A percentile compares a stretch with the other conserved stretches of the same genome.
Conservation (phyloP, 176 grass and related monocot genomes). For the Secale cereale region DNA sequence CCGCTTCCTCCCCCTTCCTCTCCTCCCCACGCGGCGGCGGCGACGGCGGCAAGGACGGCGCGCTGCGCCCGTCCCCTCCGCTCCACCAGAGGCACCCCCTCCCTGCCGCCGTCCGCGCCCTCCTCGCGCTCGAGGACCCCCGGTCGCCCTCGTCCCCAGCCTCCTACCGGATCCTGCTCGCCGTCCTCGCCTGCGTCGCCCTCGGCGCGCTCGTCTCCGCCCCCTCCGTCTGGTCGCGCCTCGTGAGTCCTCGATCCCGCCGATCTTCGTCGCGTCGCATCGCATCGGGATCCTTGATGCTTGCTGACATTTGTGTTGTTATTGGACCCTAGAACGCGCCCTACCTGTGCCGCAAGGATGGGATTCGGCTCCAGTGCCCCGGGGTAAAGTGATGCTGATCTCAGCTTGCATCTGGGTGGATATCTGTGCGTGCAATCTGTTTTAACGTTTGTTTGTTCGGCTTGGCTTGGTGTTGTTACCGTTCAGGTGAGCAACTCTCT, state of each 20-base stretch:
- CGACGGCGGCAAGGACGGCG: conserved; percentile 49
- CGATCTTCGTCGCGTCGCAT: neutral
- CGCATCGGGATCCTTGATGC: conserved; percentile 3
- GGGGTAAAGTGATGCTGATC: conserved; percentile 38
- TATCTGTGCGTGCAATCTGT: neutral
- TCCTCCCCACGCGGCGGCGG: conserved; percentile 33
- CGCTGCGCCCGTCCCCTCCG: conserved; percentile 25
- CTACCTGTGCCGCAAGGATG: conserved; percentile 89
- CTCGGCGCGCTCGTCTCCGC: conserved; percentile 43
- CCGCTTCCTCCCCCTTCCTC: conserved; percentile 38
- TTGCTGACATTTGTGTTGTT: conserved; percentile 4
- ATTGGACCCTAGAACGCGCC: conserved; percentile 61
- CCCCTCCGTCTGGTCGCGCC: conserved; percentile 68
- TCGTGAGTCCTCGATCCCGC: conserved; percentile 49
- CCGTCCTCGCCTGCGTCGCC: conserved; percentile 49
- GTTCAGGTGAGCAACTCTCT: conserved; percentile 67
- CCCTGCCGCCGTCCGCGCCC: conserved; percentile 46
- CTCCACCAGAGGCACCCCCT: conserved; percentile 41
- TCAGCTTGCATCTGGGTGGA: neutral
- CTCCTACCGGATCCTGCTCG: conserved; percentile 72
- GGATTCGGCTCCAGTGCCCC: conserved; percentile 87
- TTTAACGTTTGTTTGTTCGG: conserved; percentile 11
- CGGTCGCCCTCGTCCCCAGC: conserved; percentile 46
- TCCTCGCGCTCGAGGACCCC: conserved; percentile 71
- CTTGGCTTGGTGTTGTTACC: conserved; percentile 2